These are phyloP conservation scores for Boletus tomentosulus DNA, from an alignment of 768 basidiomycete genomes.

Conservation along the genomic window DNA sequence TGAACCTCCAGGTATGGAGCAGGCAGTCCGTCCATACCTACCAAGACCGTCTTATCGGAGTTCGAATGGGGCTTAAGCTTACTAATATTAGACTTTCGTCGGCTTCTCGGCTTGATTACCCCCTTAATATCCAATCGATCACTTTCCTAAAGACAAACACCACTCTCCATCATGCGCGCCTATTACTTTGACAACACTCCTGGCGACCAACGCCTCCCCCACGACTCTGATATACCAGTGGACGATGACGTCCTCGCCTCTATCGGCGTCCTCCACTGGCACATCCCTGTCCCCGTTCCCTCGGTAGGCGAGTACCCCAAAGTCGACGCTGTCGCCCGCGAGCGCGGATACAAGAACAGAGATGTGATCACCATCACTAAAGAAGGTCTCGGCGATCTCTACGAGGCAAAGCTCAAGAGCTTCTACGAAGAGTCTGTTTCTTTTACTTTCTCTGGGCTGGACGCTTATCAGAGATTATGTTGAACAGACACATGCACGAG, in stretches of 20 bases:
- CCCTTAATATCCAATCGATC: too few relatives aligned
- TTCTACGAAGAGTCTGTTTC: slow-evolving; percentile 77
- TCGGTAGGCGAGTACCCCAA: slow-evolving; percentile 38
- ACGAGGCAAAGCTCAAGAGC: slow-evolving; percentile 74
- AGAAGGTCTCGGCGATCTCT: slow-evolving; percentile 75
- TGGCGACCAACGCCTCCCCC: slow-evolving; percentile 78
- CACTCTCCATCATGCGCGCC: slow-evolving; percentile 51
- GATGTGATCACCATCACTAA: slow-evolving; percentile 77
- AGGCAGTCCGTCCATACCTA: too few relatives aligned
- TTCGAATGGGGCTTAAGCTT: too few relatives aligned
- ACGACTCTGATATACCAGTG: slow-evolving; percentile 66
- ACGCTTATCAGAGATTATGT: not conserved
- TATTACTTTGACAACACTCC: slow-evolving; percentile 73
- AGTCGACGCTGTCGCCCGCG: slow-evolving; percentile 58
- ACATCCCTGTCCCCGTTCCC: slow-evolving; percentile 54
- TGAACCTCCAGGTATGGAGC: too few relatives aligned
- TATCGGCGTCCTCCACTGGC: slow-evolving; percentile 66
- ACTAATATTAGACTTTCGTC: too few relatives aligned
- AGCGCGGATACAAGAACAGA: slow-evolving; percentile 78
- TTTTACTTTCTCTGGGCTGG: not conserved
- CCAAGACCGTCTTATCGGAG: too few relatives aligned
- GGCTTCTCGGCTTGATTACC: too few relatives aligned
- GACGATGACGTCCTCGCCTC: slow-evolving; percentile 42
- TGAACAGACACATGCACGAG: slow-evolving; percentile 81
- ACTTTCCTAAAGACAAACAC: too few relatives aligned